Evolutionary conservation across 148 eudicot genomes (phyloP), one percentile per base, ranked within the genome.

Genomic region (Vaccinium darrowii): DNA sequence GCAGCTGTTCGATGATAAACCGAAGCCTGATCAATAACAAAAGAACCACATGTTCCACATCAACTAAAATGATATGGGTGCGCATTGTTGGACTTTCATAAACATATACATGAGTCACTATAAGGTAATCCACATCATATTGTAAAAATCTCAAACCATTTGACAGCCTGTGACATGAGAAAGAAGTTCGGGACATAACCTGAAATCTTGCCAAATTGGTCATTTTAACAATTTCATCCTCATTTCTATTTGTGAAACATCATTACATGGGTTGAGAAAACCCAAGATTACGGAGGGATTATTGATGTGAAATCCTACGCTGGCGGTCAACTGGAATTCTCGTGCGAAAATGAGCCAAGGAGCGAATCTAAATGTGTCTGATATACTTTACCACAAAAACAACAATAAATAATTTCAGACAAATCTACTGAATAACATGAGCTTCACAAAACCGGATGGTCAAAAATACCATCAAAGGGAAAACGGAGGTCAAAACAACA

Each of bases 1-100:
- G 92, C 90, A 83, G 91, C 89, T 72, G 83, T 85, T 67, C 86
- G 83, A 56, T 87, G 91, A 88, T 88, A 89, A 30, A 83, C 78
- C 72, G 92, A 90, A 87, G 91, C 85, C 97, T 95, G 85, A 43
- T 23, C 33, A 50, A 78, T 8, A 25, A 36, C 81, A 77, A 76
- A 84, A 84, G 21, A 19, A 62, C 23, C 54, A 6, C 81, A 49
- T 63, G 30, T 77, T 58, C 47, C 57, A 33, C 2, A 39, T 60
- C 79, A 84, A 76, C 67, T 76, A 36, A 52, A 27, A 7, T 78
- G 53, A 8, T 33, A n/a, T 76, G 21, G n/a, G 0, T 27, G 8
- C 15, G 63, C 10, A 8, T n/a, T n/a, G n/a, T 25, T 63, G 27
- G 12, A 21, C 23, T 21, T 21, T 6, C 12, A 4, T 27, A 25